Percentiles rank a stretch among this genome's conserved stretches.
phyloP scores from a whole-genome alignment of 2,329 filamentous ascomycete genomes.

The Akanthomyces muscarius region DNA sequence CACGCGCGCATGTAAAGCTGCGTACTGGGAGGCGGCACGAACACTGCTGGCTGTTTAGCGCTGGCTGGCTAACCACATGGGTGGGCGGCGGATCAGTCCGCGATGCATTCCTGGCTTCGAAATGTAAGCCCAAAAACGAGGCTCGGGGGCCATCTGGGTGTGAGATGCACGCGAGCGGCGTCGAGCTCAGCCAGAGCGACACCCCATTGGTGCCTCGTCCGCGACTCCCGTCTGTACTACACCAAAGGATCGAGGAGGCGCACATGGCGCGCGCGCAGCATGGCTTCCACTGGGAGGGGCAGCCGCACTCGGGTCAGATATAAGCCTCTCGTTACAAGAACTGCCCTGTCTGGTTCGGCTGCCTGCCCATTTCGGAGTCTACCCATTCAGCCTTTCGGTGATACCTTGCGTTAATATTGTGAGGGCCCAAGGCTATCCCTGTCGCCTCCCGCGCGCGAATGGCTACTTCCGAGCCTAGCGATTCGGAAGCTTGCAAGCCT shows the following conservation, averaged over 20 bases:
- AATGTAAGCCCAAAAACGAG: not conserved
- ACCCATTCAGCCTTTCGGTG: not conserved
- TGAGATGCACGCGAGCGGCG: not conserved
- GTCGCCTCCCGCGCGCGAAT: not conserved
- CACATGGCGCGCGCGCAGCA: not conserved
- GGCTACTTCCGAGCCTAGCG: not conserved
- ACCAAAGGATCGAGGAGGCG: not conserved
- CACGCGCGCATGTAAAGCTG: not conserved
- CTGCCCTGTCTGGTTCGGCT: not conserved
- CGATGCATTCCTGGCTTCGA: not conserved
- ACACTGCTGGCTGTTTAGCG: not conserved
- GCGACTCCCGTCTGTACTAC: not conserved
- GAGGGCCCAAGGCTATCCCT: not conserved
- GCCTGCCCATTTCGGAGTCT: not conserved
- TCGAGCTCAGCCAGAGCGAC: not conserved
- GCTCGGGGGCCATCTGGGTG: not conserved
- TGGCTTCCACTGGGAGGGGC: not conserved
- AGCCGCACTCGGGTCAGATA: not conserved
- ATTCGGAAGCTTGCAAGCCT: not conserved
- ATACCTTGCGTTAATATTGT: not conserved
- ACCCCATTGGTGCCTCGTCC: not conserved
- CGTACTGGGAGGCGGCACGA: no score
- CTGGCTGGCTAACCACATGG: not conserved
- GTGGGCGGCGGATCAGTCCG: not conserved
- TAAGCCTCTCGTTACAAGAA: not conserved